phyloP scores from a whole-genome alignment of 2,329 filamentous ascomycete species.

The Dactylellina drechsleri region DNA sequence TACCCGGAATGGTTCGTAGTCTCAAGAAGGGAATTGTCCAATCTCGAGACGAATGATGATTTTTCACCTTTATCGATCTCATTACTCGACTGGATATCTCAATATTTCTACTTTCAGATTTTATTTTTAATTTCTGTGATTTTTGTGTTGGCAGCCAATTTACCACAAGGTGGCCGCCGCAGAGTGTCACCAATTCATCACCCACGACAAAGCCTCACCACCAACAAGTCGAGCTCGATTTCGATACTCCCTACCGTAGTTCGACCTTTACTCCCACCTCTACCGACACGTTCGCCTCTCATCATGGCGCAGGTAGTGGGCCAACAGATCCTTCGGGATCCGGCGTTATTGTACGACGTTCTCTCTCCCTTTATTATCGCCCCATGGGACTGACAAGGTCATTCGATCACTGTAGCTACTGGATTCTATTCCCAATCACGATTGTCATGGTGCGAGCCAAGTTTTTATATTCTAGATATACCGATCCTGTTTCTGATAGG shows the following conservation, averaged over 20 bases:
- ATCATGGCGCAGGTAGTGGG: conserved; percentile 83
- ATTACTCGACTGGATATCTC: too few relatives aligned
- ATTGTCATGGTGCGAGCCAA: conserved; percentile 80
- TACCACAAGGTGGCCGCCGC: neutral
- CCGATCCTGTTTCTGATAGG: conserved; percentile 5
- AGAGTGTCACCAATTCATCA: conserved; percentile 24
- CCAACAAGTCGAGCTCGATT: too few relatives aligned
- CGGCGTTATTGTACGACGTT: conserved; percentile 85
- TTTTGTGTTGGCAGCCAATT: conserved; percentile 29
- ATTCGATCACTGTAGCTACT: conserved; percentile 74
- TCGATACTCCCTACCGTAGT: neutral
- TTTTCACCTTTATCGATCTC: too few relatives aligned
- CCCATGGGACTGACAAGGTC: conserved; percentile 1
- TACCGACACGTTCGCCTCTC: conserved; percentile 25
- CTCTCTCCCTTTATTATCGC: neutral
- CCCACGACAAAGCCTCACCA: conserved; percentile 19
- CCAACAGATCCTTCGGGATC: conserved; percentile 98
- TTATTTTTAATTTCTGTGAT: too few relatives aligned
- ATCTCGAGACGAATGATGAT: too few relatives aligned
- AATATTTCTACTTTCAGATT: too few relatives aligned
- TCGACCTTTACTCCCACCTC: neutral
- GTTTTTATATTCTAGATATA: neutral
- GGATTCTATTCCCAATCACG: conserved; percentile 97
- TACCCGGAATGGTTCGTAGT: too few relatives aligned
- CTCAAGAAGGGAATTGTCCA: too few relatives aligned